Evolutionary conservation across 1,284 basidiomycete genomes (phyloP).

Genomic region (Irpex sp.): DNA sequence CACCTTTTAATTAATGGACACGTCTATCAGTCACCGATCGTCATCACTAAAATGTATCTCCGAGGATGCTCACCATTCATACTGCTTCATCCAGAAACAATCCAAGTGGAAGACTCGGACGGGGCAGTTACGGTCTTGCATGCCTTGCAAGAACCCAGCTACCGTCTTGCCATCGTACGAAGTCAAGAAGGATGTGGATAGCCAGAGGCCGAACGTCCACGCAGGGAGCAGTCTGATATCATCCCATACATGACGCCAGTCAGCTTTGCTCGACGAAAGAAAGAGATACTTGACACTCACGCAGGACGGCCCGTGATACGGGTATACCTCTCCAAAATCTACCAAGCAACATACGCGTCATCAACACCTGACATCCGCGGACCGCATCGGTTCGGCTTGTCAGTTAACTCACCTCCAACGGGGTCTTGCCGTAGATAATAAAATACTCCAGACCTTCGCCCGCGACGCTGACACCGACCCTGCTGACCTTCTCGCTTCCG

Average conservation of each 20-base stretch:
- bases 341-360: background rate
- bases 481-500: constrained; percentile 68
- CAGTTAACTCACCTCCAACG: constrained; percentile 43
- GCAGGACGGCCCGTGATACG: constrained; percentile 62
- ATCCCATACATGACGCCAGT: constrained; percentile 1
- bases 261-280: background rate
- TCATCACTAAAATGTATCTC: background rate
- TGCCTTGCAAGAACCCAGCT: constrained; percentile 62
- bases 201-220: constrained; percentile 74
- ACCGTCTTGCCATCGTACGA: constrained; percentile 65
- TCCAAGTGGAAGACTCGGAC: constrained; percentile 79
- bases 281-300: constrained; percentile 28
- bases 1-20: constrained; percentile 37
- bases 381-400: background rate
- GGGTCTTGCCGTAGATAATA: constrained; percentile 61
- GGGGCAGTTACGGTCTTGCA: constrained; percentile 59
- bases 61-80: constrained; percentile 46
- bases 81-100: constrained; percentile 80
- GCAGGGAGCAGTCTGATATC: constrained; percentile 51
- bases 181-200: constrained; percentile 73
- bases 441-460: constrained; percentile 63
- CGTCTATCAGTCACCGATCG: background rate
- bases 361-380: background rate
- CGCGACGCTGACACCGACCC: constrained; percentile 63
- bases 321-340: constrained; percentile 60